Evolutionary conservation across 306 rosid genomes (phyloP).

Genomic region (Casuarina equisetifolia): DNA sequence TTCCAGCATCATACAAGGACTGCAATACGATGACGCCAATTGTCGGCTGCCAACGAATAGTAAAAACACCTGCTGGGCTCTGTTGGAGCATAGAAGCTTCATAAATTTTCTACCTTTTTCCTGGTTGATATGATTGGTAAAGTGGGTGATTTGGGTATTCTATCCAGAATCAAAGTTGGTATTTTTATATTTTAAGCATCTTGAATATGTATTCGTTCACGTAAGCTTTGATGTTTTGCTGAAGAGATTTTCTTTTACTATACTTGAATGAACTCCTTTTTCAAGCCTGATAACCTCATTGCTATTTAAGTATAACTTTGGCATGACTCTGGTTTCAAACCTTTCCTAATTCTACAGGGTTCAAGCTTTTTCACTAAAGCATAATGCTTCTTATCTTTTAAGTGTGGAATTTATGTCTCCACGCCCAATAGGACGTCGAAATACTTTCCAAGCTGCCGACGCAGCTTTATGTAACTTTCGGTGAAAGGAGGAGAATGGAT

Average conservation of each 20-base stretch:
- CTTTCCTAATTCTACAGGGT: background rate
- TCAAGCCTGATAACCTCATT: too few species aligned
- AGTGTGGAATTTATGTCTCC: slow-evolving; percentile 15
- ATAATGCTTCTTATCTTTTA: slow-evolving; percentile 27
- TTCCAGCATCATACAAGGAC: background rate
- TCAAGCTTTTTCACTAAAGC: slow-evolving; percentile 15
- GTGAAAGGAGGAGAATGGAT: slow-evolving; percentile 23
- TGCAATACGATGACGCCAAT: background rate
- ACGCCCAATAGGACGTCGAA: slow-evolving; percentile 7
- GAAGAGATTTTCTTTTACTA: slow-evolving; percentile 25
- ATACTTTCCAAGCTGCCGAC: slow-evolving; percentile 9
- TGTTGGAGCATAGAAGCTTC: background rate
- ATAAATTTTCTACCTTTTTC: background rate
- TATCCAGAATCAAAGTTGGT: slow-evolving; percentile 30
- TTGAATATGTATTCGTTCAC: slow-evolving; percentile 29
- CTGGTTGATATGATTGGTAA: background rate
- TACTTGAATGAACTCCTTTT: slow-evolving; percentile 27
- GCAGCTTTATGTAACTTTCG: slow-evolving; percentile 31
- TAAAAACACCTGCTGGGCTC: background rate
- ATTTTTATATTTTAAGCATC: slow-evolving; percentile 24
- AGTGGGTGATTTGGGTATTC: slow-evolving; percentile 3
- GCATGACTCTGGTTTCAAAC: slow-evolving; percentile 9
- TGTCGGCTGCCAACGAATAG: background rate
- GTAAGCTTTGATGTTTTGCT: slow-evolving; percentile 4
- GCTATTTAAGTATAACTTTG: too few species aligned